Conservation (phyloP, 768 basidiomycete species). For the Porpolomopsis calyptriformis region DNA sequence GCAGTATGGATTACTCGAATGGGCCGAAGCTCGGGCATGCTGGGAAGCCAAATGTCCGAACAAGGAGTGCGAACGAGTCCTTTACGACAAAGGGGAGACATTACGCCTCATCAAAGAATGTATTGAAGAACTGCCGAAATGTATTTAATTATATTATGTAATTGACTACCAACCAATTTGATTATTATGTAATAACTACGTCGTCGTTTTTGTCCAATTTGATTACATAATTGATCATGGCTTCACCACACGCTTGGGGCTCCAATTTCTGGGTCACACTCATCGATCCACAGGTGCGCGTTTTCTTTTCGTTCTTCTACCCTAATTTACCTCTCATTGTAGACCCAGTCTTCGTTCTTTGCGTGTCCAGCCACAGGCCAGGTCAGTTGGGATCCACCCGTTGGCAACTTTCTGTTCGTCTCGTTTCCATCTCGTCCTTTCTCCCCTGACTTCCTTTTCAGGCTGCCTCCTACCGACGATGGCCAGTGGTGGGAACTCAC, state of each 20-base stretch:
- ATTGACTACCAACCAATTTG: too few species aligned
- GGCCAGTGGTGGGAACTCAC: conserved; percentile 96
- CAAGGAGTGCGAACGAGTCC: conserved; percentile 31
- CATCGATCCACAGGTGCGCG: conserved; percentile 75
- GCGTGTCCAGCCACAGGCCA: conserved; percentile 89
- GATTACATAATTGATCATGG: too few species aligned
- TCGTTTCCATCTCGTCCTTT: conserved; percentile 6
- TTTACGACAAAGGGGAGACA: conserved; percentile 48
- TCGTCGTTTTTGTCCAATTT: too few species aligned
- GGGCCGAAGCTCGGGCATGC: conserved; percentile 50
- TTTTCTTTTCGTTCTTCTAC: conserved; percentile 3
- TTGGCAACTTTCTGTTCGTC: conserved; percentile 77
- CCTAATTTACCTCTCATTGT: conserved; percentile 7
- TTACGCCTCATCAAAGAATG: conserved; percentile 43
- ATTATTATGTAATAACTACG: too few species aligned
- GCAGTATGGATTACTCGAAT: conserved; percentile 37
- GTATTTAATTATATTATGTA: conserved; percentile 19
- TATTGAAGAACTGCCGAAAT: conserved; percentile 37
- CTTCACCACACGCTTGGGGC: too few species aligned
- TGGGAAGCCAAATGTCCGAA: conserved; percentile 48
- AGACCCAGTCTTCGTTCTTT: conserved; percentile 67
- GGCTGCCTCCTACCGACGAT: conserved; percentile 70
- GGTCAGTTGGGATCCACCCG: conserved; percentile 88
- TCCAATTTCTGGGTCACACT: conserved; percentile 93
- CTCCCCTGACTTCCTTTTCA: conserved; percentile 20